A percentile compares a stretch with the other conserved stretches of the same genome.
Conservation (phyloP, 306 rosid genomes). For the Quercus ilex region DNA sequence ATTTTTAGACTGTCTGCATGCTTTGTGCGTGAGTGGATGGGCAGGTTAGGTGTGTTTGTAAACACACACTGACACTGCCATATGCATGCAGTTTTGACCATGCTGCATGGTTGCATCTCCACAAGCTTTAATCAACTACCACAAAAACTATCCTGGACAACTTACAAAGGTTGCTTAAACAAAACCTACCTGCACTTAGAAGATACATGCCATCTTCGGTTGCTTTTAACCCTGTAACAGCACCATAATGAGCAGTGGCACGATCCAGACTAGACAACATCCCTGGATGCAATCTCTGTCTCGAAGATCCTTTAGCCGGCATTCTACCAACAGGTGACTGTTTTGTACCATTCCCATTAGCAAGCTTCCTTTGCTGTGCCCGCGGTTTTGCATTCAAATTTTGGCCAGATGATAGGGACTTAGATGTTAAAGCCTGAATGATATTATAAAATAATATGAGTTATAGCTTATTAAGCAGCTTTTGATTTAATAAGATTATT, state of each 20-base stretch:
- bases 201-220: conserved; percentile 91
- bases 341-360: conserved; percentile 59
- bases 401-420: conserved; percentile 30
- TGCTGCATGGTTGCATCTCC: not conserved
- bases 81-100: not conserved
- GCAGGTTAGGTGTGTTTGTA: not conserved
- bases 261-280: conserved; percentile 88
- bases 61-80: not conserved
- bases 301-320: conserved; percentile 59
- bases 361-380: conserved; percentile 53
- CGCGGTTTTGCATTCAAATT: conserved; percentile 40
- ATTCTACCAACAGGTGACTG: conserved; percentile 46
- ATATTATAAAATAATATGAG: not conserved
- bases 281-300: conserved; percentile 91
- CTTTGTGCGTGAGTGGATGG: not conserved
- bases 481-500: not conserved
- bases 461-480: not conserved
- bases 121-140: not conserved
- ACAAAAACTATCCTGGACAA: not conserved
- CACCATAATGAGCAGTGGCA: conserved; percentile 97
- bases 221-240: conserved; percentile 83
- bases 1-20: not conserved
- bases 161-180: not conserved
- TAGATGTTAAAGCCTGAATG: conserved; percentile 52
- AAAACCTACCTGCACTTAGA: conserved; percentile 75